Percentiles rank a stretch among this genome's conserved stretches.
Conservation (phyloP, 2,329 filamentous ascomycete genomes). For the Coccinonectria pachysandricola region DNA sequence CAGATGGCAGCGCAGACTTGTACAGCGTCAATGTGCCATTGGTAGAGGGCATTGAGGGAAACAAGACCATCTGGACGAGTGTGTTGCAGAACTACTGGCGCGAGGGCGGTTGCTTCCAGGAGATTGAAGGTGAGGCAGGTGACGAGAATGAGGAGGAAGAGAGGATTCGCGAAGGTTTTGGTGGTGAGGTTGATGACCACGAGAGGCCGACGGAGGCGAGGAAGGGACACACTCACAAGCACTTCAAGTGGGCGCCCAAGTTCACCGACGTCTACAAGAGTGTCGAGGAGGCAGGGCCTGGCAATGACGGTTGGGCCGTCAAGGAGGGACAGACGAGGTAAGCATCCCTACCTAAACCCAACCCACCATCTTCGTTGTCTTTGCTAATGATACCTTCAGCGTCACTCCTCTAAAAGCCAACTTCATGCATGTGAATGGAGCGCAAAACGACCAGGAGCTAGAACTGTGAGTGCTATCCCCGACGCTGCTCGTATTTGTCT, state of each 20-base stretch:
- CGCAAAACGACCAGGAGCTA: slow-evolving; percentile 59
- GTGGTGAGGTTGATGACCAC: slow-evolving; percentile 32
- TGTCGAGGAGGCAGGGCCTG: slow-evolving; percentile 67
- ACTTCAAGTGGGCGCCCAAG: slow-evolving; percentile 89
- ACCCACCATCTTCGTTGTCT: slow-evolving; percentile 3
- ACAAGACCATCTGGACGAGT: slow-evolving; percentile 70
- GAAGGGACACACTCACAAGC: slow-evolving; percentile 59
- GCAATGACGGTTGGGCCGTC: slow-evolving; percentile 90
- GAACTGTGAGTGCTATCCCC: slow-evolving; percentile 60
- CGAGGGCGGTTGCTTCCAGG: slow-evolving; percentile 76
- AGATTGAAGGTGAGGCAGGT: slow-evolving; percentile 55
- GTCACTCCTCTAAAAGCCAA: slow-evolving; percentile 87
- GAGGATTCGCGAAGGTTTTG: slow-evolving; percentile 57
- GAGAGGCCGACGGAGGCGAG: slow-evolving; percentile 14
- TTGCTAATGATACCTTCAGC: slow-evolving; percentile 45
- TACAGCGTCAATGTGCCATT: slow-evolving; percentile 89
- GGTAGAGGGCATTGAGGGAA: slow-evolving; percentile 59
- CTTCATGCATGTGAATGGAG: slow-evolving; percentile 66
- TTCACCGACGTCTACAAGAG: slow-evolving; percentile 82
- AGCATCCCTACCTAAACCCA: slow-evolving; percentile 12
- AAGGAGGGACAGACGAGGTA: slow-evolving; percentile 80
- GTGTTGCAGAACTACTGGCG: slow-evolving; percentile 90
- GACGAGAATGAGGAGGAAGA: slow-evolving; percentile 63
- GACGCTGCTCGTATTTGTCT: slow-evolving; percentile 11
- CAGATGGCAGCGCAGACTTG: slow-evolving; percentile 60